Base-by-base conservation (phyloP, 2,329 filamentous ascomycete species). In the Penicillium sp. region DNA sequence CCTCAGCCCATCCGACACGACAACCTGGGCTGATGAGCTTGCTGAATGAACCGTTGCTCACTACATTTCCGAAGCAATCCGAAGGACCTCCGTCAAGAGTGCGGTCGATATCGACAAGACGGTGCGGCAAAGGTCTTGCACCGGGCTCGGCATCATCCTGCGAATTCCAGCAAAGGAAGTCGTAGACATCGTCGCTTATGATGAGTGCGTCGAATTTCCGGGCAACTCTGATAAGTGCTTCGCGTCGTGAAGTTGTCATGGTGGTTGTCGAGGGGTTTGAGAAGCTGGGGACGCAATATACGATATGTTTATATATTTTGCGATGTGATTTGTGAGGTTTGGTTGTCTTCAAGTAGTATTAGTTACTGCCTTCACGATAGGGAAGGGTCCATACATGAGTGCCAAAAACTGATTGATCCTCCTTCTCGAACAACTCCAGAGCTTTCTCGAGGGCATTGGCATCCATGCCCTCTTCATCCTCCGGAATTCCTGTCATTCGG, bases 181-280 rank as follows among this genome's bases (percentile, higher is more conserved):
- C 92, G 68, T 97, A 96, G 10, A 96, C 91, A 69, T 96, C 92
- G 72, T 97, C 92, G 47, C 83, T 83, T 32, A 96, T 80, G 46
- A 96, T 72, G 9, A 96, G 80, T 10, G 89, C 89, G 68, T 96
- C 85, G 69, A 86, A 83, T 56, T 84, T 79, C 47, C 91, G 80
- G 1, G 91, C 91, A 6, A 96, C 71, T 23, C 75, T 74, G 27
- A 96, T 84, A 7, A 96, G 79, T 9, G 77, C 77, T 51, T 84
- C 73, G 4, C 92, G 82, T 20, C 87, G 81, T 17, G 29, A 10
- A 10, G 4, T 29, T 10, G 49, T 33, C 58, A 60, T 55, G 2
- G 34, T 55, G 2, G 40, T 57, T 5, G 59, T 58, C 3, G 60
- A 60, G 0, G 62, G 57, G 43, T 64, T 63, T 4, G 61, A 56